Evolutionary conservation across 192 early-diverging fungal species (phyloP), one percentile per base, ranked within the genome.

Genomic region (Coemansia sp.): DNA sequence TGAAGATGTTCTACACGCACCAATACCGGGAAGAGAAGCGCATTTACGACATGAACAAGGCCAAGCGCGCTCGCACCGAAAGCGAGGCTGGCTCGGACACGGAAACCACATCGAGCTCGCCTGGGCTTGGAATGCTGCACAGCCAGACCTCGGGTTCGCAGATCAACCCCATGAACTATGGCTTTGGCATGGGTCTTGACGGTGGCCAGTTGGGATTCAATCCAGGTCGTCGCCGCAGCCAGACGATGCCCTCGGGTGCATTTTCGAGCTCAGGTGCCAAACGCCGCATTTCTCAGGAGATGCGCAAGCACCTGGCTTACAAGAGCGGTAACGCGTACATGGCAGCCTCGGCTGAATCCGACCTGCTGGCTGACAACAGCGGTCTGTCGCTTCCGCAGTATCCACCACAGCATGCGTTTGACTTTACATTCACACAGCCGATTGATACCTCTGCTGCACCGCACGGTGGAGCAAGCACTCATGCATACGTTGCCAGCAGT

Each of bases 241-340:
- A 81, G 50, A 81, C 78, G 4, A 54, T 81, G 65, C 78, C 78
- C 10, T 59, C 66, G 0, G 66, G 69, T 16, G 62, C 62, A 3
- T 81, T 81, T 38, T 54, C 65, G 8, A 72, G 66, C 22, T 71
- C 72, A 0, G 62, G 72, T 0, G 47, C 72, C 58, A 74, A 74
- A 63, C 72, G 78, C 45, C 78, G 78, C 39, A 81, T 81, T 47
- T 81, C 78, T 19, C 72, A 81, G 35, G 78, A 74, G 65, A 60
- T 81, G 14, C 78, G 78, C 65, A 81, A 74, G 59, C 78, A 81
- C 38, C 63, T 81, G 58, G 78, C 78, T n/a, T 71, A 27, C 69
- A 81, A 74, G 38, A 71, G 62, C 38, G 65, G 63, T 57, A 56
- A 12, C 12, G 72, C 72, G 8, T 81, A 74, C 50, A 37, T 65